Evolutionary conservation across 495 filamentous ascomycete genomes (phyloP), one percentile per base, ranked within the genome.

Genomic region (Trichoderma orchidacearum): DNA sequence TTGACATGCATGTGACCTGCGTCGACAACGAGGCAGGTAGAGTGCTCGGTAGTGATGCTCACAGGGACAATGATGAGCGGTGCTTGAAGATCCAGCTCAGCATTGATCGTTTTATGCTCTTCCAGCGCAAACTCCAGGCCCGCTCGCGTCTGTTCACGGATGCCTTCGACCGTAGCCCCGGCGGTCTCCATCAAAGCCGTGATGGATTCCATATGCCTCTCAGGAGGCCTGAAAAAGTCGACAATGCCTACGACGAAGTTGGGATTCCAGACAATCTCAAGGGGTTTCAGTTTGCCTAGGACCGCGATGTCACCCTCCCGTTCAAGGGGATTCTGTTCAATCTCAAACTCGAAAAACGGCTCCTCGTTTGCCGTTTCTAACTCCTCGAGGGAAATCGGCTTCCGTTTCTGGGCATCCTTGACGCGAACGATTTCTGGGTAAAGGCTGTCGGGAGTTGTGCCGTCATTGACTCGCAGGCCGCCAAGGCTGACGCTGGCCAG

Each of bases 181-280:
- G 93, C 93, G 18, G 87, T 88, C 65, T 98, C 93, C 78, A 98
- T 82, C 50, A 98, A 75, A 25, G 92, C 93, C 7, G 84, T 85
- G 62, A 98, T 95, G 21, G 92, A 96, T 68, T 98, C 93, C 93
- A 97, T 96, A 66, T 98, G 94, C 57, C 89, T 78, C 68, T 96
- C 88, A 1, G 93, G 94, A 4, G 93, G 93, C 55, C 91, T 86
- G 75, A 98, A 97, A 73, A 98, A 98, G 57, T 86, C 87, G 53
- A 83, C 86, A 29, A 96, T 83, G 48, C 90, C 90, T 23, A 95
- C 83, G 2, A 97, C 71, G 60, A 97, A 95, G 58, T 81, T 85
- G 15, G 93, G 93, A 64, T 98, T 98, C 72, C 95, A 97, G 45
- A 97, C 87, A 53, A 98, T 86, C 71, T 97, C 94, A 58, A 97